Conservation (phyloP, 1,139 yeast species). For the Lodderomyces orthopsilosis region DNA sequence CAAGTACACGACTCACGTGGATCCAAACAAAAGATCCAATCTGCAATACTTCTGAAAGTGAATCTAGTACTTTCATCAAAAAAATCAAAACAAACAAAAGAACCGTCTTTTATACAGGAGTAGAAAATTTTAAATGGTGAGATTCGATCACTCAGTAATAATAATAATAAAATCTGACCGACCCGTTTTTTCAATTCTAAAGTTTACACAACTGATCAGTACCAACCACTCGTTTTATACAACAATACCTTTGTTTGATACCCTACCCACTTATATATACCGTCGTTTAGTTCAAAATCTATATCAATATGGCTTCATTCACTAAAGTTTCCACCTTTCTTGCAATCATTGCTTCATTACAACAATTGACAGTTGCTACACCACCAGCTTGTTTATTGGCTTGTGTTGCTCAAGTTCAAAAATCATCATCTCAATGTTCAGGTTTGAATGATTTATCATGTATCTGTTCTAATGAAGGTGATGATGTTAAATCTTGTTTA, state of each 20-base stretch:
- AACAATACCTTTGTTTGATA: neutral
- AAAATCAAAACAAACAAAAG: neutral
- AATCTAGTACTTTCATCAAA: neutral
- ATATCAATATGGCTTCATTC: conserved; percentile 15
- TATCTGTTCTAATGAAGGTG: conserved; percentile 55
- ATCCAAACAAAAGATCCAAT: neutral
- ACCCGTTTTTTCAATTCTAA: neutral
- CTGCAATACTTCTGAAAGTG: neutral
- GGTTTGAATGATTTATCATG: conserved; percentile 63
- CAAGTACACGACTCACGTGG: neutral
- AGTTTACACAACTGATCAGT: neutral
- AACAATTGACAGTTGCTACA: conserved; percentile 53
- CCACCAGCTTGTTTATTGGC: conserved; percentile 92
- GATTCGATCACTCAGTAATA: neutral
- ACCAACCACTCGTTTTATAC: neutral
- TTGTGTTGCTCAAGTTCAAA: conserved; percentile 72
- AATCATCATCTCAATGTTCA: conserved; percentile 47
- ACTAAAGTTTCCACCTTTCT: conserved; percentile 44
- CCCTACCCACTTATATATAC: neutral
- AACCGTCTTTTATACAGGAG: neutral
- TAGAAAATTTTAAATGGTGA: neutral
- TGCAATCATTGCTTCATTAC: conserved; percentile 50
- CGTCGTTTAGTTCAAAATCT: neutral
- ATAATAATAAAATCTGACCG: no score
- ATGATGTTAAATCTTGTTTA: conserved; percentile 58